These are phyloP conservation scores for Xylaria scruposa DNA, from an alignment of 495 filamentous ascomycete genomes.

Conservation along the genomic window DNA sequence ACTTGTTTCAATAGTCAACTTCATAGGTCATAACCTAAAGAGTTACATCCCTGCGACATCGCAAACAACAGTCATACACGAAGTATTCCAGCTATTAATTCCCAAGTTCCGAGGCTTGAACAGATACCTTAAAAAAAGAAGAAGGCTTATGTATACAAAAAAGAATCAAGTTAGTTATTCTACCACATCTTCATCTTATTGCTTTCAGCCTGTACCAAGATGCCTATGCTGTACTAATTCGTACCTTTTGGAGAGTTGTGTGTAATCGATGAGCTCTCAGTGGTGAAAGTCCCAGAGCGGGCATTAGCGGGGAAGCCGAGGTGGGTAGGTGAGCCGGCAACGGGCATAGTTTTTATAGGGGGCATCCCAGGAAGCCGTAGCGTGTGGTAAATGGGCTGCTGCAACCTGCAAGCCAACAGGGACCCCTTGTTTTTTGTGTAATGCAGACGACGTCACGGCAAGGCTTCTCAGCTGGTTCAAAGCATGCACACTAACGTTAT, in stretches of 20 bases:
- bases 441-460: constrained; percentile 25
- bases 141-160: neutral
- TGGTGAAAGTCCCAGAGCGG: neutral
- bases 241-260: neutral
- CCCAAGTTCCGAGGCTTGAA: neutral
- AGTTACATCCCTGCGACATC: neutral
- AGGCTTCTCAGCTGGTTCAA: constrained; percentile 25
- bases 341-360: neutral
- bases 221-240: no score
- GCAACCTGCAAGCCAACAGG: constrained; percentile 7
- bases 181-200: neutral
- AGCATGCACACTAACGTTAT: constrained; percentile 15
- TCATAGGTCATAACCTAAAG: neutral
- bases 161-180: neutral
- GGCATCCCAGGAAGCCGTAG: neutral
- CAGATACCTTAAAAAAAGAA: neutral
- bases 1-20: neutral
- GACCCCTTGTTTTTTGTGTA: neutral
- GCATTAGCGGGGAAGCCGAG: constrained; percentile 5
- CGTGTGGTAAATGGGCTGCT: neutral
- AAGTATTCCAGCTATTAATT: neutral
- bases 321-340: constrained; percentile 8
- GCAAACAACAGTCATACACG: neutral
- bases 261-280: neutral
- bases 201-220: neutral